Percentiles rank a stretch among this genome's conserved stretches.
Conservation (phyloP, 768 basidiomycete genomes). For the Kwoniella dejecticola region DNA sequence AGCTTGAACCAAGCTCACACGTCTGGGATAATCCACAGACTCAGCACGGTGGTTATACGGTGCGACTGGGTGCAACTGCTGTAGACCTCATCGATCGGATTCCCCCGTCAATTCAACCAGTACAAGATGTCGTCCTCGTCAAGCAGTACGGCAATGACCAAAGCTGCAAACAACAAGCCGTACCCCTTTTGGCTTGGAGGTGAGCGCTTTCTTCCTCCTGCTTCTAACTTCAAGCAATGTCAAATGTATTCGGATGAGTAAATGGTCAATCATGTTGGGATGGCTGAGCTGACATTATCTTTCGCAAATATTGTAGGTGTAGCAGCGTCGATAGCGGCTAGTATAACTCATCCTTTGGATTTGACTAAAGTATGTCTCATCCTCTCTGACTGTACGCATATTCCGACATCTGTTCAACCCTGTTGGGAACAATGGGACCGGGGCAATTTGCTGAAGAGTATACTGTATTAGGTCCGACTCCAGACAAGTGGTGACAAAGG, state of each 20-base stretch:
- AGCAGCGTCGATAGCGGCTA: conserved; percentile 43
- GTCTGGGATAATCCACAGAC: too few species aligned
- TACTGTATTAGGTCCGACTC: conserved; percentile 63
- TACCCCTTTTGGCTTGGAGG: conserved; percentile 50
- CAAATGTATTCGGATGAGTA: too few species aligned
- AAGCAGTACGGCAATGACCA: too few species aligned
- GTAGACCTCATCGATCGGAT: too few species aligned
- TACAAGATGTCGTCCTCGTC: too few species aligned
- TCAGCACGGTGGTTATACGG: too few species aligned
- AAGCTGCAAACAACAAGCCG: conserved; percentile 30
- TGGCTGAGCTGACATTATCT: conserved; percentile 1
- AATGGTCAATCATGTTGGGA: too few species aligned
- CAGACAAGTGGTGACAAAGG: conserved; percentile 90
- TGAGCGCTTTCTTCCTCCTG: conserved; percentile 12
- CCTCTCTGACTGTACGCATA: too few species aligned
- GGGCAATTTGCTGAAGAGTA: too few species aligned
- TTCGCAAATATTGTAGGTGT: conserved; percentile 24
- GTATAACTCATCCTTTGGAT: conserved; percentile 49
- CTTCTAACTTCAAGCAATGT: not conserved
- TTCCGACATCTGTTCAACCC: not conserved
- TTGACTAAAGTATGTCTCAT: conserved; percentile 68
- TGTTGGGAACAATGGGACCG: not conserved
- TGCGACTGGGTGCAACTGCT: too few species aligned
- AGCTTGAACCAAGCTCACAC: too few species aligned
- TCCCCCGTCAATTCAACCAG: too few species aligned